Conservation (phyloP, 2,329 filamentous ascomycete species). For the Sarocladium oryzae region DNA sequence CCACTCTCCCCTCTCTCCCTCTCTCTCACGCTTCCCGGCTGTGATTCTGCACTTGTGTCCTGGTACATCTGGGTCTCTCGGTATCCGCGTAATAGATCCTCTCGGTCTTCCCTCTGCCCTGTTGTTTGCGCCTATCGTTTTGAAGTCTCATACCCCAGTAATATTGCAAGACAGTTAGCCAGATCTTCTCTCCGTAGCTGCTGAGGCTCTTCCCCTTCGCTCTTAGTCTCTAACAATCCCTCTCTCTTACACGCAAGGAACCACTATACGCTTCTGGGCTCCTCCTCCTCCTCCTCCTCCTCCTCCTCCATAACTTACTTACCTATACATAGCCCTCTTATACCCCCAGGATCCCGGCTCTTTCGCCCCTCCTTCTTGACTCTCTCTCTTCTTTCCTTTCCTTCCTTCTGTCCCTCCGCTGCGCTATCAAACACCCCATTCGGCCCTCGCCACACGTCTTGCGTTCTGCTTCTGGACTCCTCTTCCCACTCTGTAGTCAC, state of each 20-base stretch:
- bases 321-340: slow-evolving; percentile 40
- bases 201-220: background rate
- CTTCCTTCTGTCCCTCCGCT: background rate
- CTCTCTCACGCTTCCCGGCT: background rate
- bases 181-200: background rate
- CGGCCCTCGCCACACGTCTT: slow-evolving; percentile 7
- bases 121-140: slow-evolving; percentile 3
- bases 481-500: slow-evolving; percentile 12
- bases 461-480: slow-evolving; percentile 8
- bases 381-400: slow-evolving; percentile 30
- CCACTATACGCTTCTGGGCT: background rate
- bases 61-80: background rate
- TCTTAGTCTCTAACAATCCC: background rate
- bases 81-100: slow-evolving; percentile 3
- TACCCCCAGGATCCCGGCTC: slow-evolving; percentile 42
- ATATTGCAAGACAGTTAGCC: background rate
- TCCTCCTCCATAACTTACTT: slow-evolving; percentile 10
- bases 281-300: slow-evolving; percentile 1
- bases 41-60: background rate
- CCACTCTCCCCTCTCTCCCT: background rate
- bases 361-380: slow-evolving; percentile 37
- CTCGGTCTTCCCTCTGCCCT: slow-evolving; percentile 2
- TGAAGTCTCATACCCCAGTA: background rate
- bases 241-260: slow-evolving; percentile 1
- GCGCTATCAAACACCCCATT: slow-evolving; percentile 6